phyloP scores from a whole-genome alignment of 768 basidiomycete species.

The Candolleomyces aberdarensis region DNA sequence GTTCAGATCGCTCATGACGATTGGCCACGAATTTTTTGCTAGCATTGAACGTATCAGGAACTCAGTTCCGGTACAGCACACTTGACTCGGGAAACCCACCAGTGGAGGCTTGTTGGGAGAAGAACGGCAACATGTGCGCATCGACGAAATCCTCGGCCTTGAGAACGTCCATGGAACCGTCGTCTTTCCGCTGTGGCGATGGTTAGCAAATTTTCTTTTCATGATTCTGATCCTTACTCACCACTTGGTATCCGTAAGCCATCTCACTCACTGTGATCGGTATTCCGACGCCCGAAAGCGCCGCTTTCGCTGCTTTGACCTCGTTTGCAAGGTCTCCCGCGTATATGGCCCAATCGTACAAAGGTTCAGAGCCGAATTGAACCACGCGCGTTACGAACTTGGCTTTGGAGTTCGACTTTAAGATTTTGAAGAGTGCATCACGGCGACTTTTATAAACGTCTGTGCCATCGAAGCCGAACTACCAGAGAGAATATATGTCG shows the following conservation, averaged over 20 bases:
- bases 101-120: constrained; percentile 51
- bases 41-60: background rate
- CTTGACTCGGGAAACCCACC: constrained; percentile 30
- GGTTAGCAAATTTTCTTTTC: background rate
- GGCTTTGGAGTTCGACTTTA: constrained; percentile 59
- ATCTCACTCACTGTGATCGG: constrained; percentile 69
- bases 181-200: constrained; percentile 33
- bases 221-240: constrained; percentile 10
- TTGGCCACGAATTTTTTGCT: constrained; percentile 62
- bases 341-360: constrained; percentile 55
- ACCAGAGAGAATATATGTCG: background rate
- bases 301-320: constrained; percentile 46
- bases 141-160: constrained; percentile 62
- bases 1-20: constrained; percentile 54
- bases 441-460: constrained; percentile 54
- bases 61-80: background rate
- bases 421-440: constrained; percentile 45
- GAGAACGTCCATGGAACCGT: constrained; percentile 53
- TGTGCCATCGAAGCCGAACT: constrained; percentile 49
- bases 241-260: constrained; percentile 55
- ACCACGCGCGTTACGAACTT: constrained; percentile 62
- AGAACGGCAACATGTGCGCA: constrained; percentile 72
- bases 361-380: constrained; percentile 71
- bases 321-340: constrained; percentile 48
- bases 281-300: constrained; percentile 50